Evolutionary conservation across 2,329 filamentous ascomycete species (phyloP).

Genomic region (Mariannaea elegans): DNA sequence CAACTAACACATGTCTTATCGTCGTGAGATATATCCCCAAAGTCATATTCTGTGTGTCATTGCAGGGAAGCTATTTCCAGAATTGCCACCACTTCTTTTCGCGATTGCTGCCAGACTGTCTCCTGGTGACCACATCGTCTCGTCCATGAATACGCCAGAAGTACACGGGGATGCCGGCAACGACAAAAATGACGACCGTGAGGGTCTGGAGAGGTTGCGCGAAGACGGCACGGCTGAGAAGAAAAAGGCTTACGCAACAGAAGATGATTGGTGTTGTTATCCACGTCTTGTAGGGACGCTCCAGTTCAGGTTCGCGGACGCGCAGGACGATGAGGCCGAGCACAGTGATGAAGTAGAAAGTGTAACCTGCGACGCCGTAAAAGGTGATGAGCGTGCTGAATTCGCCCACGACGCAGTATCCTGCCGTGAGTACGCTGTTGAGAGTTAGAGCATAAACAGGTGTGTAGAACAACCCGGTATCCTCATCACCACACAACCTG

Average conservation of each 20-base stretch:
- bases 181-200: conserved; percentile 85
- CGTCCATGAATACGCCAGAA: conserved; percentile 82
- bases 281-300: conserved; percentile 94
- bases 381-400: conserved; percentile 94
- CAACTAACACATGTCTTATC: neutral
- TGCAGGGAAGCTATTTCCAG: conserved; percentile 54
- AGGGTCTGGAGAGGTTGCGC: conserved; percentile 90
- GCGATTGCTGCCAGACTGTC: conserved; percentile 42
- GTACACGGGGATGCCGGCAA: conserved; percentile 85
- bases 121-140: conserved; percentile 59
- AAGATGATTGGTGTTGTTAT: conserved; percentile 97
- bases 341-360: conserved; percentile 96
- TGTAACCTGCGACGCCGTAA: conserved; percentile 96
- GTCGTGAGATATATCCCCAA: neutral
- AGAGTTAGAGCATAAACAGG: conserved; percentile 91
- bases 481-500: conserved; percentile 76
- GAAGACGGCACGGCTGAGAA: conserved; percentile 88
- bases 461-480: conserved; percentile 87
- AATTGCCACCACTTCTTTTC: conserved; percentile 66
- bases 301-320: conserved; percentile 85
- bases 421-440: conserved; percentile 76
- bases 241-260: conserved; percentile 94
- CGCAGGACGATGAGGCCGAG: conserved; percentile 91
- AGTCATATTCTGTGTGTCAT: neutral
- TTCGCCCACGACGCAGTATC: conserved; percentile 87